Percentiles rank a stretch among this genome's conserved stretches.
phyloP scores from a whole-genome alignment of 2,329 filamentous ascomycete genomes.

The Kalaharituber pfeilii region DNA sequence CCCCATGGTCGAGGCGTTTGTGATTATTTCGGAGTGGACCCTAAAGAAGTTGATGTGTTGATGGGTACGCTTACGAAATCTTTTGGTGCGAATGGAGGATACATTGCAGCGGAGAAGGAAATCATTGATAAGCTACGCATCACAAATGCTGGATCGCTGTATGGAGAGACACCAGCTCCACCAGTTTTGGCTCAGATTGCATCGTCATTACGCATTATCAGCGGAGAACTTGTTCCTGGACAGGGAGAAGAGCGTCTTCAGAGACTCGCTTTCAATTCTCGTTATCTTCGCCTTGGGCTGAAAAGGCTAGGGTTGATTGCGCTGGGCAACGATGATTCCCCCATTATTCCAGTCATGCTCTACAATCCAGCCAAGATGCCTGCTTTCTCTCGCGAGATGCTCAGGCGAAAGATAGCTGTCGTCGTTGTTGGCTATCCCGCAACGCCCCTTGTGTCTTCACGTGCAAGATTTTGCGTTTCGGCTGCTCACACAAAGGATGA shows the following conservation, averaged over 20 bases:
- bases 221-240: constrained; percentile 68
- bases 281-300: constrained; percentile 89
- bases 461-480: constrained; percentile 88
- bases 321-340: constrained; percentile 93
- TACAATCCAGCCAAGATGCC: constrained; percentile 99
- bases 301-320: constrained; percentile 95
- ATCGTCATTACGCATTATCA: constrained; percentile 71
- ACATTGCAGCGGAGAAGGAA: constrained; percentile 72
- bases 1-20: constrained; percentile 81
- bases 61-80: constrained; percentile 99
- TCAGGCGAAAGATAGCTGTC: constrained; percentile 90
- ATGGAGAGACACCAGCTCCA: constrained; percentile 73
- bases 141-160: constrained; percentile 71
- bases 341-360: constrained; percentile 82
- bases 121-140: constrained; percentile 83
- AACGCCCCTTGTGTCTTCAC: constrained; percentile 84
- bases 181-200: constrained; percentile 83
- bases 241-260: constrained; percentile 92
- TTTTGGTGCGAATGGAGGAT: constrained; percentile 94
- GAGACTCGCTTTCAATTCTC: constrained; percentile 92
- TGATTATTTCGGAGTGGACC: constrained; percentile 88
- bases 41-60: constrained; percentile 74
- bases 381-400: constrained; percentile 96
- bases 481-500: constrained; percentile 97
- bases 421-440: constrained; percentile 96